phyloP scores from a whole-genome alignment of 1,139 yeast species.

The Oligophagozyma castellii region DNA sequence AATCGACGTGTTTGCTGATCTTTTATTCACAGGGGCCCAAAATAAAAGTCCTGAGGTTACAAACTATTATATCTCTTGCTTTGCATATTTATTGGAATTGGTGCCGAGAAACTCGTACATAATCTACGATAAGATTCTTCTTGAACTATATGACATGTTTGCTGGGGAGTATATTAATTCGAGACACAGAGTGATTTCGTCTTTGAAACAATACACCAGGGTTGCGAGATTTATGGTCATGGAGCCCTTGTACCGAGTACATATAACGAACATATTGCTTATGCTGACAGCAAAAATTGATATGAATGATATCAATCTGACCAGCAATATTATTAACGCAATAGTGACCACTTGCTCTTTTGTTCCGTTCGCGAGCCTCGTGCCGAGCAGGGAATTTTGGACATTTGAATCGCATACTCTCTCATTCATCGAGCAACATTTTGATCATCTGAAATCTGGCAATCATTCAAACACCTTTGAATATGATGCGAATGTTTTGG shows the following conservation, averaged over 20 bases:
- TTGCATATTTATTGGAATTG: constrained; percentile 52
- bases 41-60: constrained; percentile 52
- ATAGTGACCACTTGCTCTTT: constrained; percentile 61
- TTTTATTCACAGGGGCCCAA: constrained; percentile 64
- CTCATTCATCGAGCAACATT: constrained; percentile 49
- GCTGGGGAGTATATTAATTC: constrained; percentile 63
- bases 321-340: constrained; percentile 55
- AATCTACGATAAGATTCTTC: constrained; percentile 50
- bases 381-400: constrained; percentile 26
- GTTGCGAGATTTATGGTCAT: constrained; percentile 55
- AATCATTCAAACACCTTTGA: constrained; percentile 11
- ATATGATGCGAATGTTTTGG: constrained; percentile 34
- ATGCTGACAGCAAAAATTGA: constrained; percentile 74
- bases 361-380: constrained; percentile 52
- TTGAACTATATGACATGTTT: constrained; percentile 74
- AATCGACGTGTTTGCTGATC: constrained; percentile 36
- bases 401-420: constrained; percentile 43
- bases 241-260: constrained; percentile 59
- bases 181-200: constrained; percentile 68
- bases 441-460: constrained; percentile 34
- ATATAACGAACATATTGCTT: constrained; percentile 58
- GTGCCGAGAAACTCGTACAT: constrained; percentile 33
- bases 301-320: constrained; percentile 69
- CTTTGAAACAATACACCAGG: constrained; percentile 54
- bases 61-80: constrained; percentile 44